Percentiles rank a stretch among this genome's conserved stretches.
Conservation (phyloP, 495 filamentous ascomycete genomes). For the Rhypophila decipiens region DNA sequence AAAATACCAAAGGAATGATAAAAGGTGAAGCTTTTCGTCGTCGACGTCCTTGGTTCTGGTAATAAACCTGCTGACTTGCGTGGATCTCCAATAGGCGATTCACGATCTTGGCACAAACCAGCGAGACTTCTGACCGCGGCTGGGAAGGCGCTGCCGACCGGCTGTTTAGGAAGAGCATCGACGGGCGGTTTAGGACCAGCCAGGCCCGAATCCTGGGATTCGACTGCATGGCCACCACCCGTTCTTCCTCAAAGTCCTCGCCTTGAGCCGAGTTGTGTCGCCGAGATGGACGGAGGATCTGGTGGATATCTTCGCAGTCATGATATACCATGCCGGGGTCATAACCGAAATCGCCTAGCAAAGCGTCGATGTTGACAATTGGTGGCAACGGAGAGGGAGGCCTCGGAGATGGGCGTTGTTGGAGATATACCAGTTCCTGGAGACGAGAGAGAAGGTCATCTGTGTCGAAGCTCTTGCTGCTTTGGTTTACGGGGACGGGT, state of each 20-base stretch:
- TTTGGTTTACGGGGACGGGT: too few species aligned
- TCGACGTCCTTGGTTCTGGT: too few species aligned
- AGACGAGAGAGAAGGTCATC: too few species aligned
- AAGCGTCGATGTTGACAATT: too few species aligned
- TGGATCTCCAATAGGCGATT: not conserved
- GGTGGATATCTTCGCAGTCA: not conserved
- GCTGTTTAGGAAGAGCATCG: constrained; percentile 9
- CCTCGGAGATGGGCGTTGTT: too few species aligned
- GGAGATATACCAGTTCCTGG: too few species aligned
- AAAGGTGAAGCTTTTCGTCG: too few species aligned
- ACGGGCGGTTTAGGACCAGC: constrained; percentile 8
- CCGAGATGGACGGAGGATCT: not conserved
- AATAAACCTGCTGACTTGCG: not conserved
- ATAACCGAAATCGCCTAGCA: too few species aligned
- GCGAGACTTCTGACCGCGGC: not conserved
- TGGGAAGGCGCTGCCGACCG: not conserved
- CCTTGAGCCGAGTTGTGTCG: too few species aligned
- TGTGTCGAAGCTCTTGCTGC: too few species aligned
- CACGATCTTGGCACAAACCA: constrained; percentile 4
- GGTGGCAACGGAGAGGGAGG: too few species aligned
- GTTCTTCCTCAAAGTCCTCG: constrained; percentile 9
- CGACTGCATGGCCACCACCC: constrained; percentile 1
- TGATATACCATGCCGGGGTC: not conserved
- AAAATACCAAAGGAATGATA: constrained; percentile 9
- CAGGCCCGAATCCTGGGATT: constrained; percentile 10